These are phyloP conservation scores for Mollisiaceae sp. DNA, from an alignment of 2,329 filamentous ascomycete species.

Conservation along the genomic window DNA sequence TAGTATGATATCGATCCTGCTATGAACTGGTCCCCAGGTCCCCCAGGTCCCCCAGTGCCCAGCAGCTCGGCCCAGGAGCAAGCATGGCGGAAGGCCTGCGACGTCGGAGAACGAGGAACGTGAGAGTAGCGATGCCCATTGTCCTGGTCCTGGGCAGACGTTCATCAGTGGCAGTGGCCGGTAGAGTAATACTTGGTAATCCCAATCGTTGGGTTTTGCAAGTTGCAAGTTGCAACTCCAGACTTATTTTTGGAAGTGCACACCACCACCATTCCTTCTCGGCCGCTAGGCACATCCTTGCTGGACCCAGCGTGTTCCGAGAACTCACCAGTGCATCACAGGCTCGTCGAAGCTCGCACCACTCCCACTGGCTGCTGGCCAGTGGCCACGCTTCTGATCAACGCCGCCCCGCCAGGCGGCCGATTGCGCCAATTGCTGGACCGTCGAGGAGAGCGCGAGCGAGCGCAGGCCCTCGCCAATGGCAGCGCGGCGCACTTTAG, in stretches of 20 bases:
- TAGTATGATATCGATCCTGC: no score
- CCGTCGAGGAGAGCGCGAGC: not conserved
- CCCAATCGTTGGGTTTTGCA: not conserved
- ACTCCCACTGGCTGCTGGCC: not conserved
- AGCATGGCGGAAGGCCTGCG: not conserved
- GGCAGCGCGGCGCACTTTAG: no score
- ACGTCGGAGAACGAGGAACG: not conserved
- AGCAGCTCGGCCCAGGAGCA: no score
- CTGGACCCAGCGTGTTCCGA: constrained; percentile 10
- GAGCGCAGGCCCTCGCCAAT: no score
- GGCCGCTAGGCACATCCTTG: not conserved
- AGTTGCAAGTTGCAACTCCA: not conserved
- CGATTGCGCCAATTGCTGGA: constrained; percentile 4
- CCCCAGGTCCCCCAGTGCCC: no score
- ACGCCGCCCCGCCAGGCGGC: not conserved
- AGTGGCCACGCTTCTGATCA: not conserved
- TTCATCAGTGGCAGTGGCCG: not conserved
- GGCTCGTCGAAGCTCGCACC: no score
- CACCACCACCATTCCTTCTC: constrained; percentile 10
- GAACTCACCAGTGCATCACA: not conserved
- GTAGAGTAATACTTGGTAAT: no score
- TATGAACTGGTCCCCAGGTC: no score
- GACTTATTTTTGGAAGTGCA: constrained; percentile 19
- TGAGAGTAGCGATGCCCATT: not conserved
- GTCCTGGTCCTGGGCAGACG: no score